Evolutionary conservation across 2,329 filamentous ascomycete genomes (phyloP), one percentile per base, ranked within the genome.

Genomic region (Beauveria bassiana): DNA sequence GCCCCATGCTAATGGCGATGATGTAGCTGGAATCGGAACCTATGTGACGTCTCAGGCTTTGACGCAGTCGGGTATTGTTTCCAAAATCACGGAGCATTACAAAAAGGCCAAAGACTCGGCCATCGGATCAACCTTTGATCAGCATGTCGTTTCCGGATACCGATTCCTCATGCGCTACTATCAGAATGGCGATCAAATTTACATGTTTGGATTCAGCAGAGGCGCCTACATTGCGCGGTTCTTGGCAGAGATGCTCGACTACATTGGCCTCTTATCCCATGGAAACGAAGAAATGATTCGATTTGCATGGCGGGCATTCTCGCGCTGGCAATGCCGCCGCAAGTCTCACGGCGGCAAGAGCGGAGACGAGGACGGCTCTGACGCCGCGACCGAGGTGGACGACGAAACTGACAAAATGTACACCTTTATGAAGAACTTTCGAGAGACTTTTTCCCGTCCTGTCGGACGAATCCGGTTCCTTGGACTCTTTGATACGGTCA

Each of bases 221-320:
- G 88, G 88, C 20, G 82, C 87, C 1, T 91, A 91, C 68, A 88
- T 89, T 49, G 88, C 88, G 0, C 83, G 88, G 3, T 91, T 91
- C 68, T 75, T 91, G 0, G 89, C 90, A 0, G 90, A 95, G 69
- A 93, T 93, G 90, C 80, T 95, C 7, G 90, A 95, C 68, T 87
- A 90, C 66, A 86, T 95, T 60, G 91, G 91, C 1, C 78, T 96
- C 0, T 78, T 96, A 16, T 88, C 87, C 14, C 87, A 89, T 57
- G 90, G 91, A 12, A 96, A 96, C 67, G 89, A 96, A 69, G 91
- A 95, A 66, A 88, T 95, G 86, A 86, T 91, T 57, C 80, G 82
- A 4, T 96, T 96, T 70, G 90, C 89, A 0, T 95, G 90, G 90
- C 92, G 89, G 70, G 87, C 88, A 0, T 92, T 91, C 68, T 82